Conservation (phyloP, 2,329 filamentous ascomycete genomes). For the Trichothecium roseum region DNA sequence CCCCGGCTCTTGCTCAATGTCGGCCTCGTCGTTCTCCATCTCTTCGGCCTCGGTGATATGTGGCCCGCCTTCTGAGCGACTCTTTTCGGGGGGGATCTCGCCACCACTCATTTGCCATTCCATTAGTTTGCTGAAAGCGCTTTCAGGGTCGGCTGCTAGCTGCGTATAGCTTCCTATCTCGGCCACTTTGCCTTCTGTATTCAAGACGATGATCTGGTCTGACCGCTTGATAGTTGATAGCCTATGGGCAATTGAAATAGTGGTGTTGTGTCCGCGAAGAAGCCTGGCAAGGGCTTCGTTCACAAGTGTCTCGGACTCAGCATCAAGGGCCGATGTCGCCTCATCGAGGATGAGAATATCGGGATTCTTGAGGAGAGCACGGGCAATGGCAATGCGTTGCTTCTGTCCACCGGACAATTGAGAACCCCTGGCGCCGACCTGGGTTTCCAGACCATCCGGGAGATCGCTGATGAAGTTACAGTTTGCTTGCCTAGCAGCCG, state of each 20-base stretch:
- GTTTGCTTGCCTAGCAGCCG: constrained; percentile 83
- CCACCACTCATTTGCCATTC: constrained; percentile 96
- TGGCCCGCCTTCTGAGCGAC: constrained; percentile 18
- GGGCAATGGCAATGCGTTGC: constrained; percentile 92
- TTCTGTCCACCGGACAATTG: constrained; percentile 95
- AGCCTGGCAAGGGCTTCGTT: constrained; percentile 79
- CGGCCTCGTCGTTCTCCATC: constrained; percentile 31
- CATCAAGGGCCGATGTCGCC: constrained; percentile 89
- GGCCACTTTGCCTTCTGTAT: constrained; percentile 76
- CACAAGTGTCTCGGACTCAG: constrained; percentile 92
- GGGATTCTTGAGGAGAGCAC: constrained; percentile 87
- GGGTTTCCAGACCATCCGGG: constrained; percentile 88
- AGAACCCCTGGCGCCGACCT: constrained; percentile 82
- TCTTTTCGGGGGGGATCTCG: constrained; percentile 40
- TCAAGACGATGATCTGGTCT: constrained; percentile 87
- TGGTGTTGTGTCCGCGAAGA: constrained; percentile 81
- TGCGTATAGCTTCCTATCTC: constrained; percentile 79
- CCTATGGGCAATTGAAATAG: constrained; percentile 93
- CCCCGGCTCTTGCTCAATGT: constrained; percentile 16
- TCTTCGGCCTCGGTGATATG: constrained; percentile 42
- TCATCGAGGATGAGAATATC: constrained; percentile 97
- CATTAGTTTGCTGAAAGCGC: constrained; percentile 92
- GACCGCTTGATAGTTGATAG: constrained; percentile 94
- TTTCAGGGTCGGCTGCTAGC: constrained; percentile 61
- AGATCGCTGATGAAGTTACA: constrained; percentile 96